Base-by-base conservation (phyloP, 148 eudicot species). In the Heliamphora exappendiculata region DNA sequence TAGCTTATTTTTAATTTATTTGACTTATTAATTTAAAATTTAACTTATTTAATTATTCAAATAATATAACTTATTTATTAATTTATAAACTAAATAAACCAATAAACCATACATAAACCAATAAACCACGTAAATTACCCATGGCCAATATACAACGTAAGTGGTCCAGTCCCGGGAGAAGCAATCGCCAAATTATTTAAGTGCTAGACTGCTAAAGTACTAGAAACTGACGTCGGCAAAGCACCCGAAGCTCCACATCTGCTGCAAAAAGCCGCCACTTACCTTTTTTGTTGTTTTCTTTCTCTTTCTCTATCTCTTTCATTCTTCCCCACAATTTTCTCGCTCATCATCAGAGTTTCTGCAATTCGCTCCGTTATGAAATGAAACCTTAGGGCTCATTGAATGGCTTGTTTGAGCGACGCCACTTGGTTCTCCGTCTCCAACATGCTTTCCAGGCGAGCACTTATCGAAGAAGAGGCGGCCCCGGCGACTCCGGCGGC, bases 381-480 rank as follows among this genome's bases (percentile, higher is more conserved):
- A 36, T 36, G 47, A 37, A 37, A 36, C 31, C 41, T 14, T 49
- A 31, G 36, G 6, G 20, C 39, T 60, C 39, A 16, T 29, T 34
- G 12, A 34, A 78, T 72, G 81, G 70, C 76, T 17, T 67, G 79
- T 62, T 49, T 75, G 62, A 36, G 78, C 60, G 78, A 75, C 50
- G 78, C 64, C 16, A 50, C 41, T 50, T 63, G 76, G 50, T 60
- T 72, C 64, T 49, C 69, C 37, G 7, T 62, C 71, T 5, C 71
- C 24, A 64, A 50, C 2, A 12, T 34, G 69, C 13, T 59, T 14
- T 42, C 70, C 59, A 49, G 8, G 12, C 22, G 29, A 22, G 12
- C 14, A 11, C 36, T 41, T 22, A 47, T 75, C 28, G 60, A 31
- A 14, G 60, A 49, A 45, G 59, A 75, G 12, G 78, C 29, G 4